Conservation (phyloP, 1,284 basidiomycete genomes). For the Boletellus deceptivus region DNA sequence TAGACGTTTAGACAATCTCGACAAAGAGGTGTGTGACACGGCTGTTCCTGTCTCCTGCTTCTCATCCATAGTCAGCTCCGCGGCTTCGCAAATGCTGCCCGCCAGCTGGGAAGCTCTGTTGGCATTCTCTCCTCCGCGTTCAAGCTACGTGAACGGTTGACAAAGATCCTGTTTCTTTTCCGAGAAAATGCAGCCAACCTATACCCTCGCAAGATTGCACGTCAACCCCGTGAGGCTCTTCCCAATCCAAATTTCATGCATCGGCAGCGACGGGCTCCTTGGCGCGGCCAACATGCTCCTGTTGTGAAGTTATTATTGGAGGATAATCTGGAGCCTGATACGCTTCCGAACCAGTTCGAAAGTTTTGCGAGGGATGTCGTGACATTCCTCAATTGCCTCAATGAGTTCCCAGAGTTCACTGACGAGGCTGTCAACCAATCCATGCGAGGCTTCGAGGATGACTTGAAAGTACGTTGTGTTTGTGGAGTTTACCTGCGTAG, state of each 20-base stretch:
- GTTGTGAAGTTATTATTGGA: conserved; percentile 29
- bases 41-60: not conserved
- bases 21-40: conserved; percentile 31
- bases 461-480: conserved; percentile 42
- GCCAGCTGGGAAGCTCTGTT: conserved; percentile 35
- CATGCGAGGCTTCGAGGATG: conserved; percentile 49
- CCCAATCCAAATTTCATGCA: conserved; percentile 38
- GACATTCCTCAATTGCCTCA: conserved; percentile 51
- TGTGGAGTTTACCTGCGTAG: not conserved
- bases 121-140: conserved; percentile 37
- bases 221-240: conserved; percentile 33
- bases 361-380: conserved; percentile 48
- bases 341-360: conserved; percentile 38
- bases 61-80: conserved; percentile 28
- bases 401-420: conserved; percentile 57
- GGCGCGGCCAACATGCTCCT: conserved; percentile 32
- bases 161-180: conserved; percentile 36
- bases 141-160: conserved; percentile 34
- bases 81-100: conserved; percentile 36
- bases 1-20: conserved; percentile 33
- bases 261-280: conserved; percentile 30
- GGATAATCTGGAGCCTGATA: conserved; percentile 33
- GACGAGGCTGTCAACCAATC: conserved; percentile 55
- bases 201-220: conserved; percentile 32
- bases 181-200: conserved; percentile 35